phyloP scores from a whole-genome alignment of 2,329 filamentous ascomycete genomes.

The Pseudocercospora fuligena region DNA sequence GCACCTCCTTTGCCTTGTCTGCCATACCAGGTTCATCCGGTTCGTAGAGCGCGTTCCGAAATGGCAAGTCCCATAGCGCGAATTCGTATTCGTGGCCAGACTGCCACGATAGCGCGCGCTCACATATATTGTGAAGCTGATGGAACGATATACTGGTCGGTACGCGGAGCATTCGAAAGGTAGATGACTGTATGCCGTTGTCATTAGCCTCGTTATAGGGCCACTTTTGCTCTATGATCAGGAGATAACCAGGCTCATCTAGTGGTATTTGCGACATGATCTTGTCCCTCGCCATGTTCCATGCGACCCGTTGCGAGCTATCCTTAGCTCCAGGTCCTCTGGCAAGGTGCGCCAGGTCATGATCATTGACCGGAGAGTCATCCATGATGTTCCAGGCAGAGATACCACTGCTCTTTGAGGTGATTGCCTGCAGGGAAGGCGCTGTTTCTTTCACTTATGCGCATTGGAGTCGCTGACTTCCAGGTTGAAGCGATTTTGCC shows the following conservation, averaged over 20 bases:
- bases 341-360: neutral
- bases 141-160: constrained; percentile 1
- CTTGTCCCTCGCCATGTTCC: neutral
- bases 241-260: neutral
- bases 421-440: too few relatives aligned
- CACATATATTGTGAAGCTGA: neutral
- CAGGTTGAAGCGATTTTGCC: too few relatives aligned
- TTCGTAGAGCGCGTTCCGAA: neutral
- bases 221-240: neutral
- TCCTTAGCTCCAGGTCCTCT: neutral
- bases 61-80: neutral
- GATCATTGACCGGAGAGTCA: too few relatives aligned
- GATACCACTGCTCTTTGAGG: too few relatives aligned
- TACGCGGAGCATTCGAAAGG: neutral
- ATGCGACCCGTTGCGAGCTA: neutral
- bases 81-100: neutral
- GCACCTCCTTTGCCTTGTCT: neutral
- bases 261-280: neutral
- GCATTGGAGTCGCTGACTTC: too few relatives aligned
- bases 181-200: neutral
- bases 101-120: neutral
- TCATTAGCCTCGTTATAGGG: neutral
- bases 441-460: too few relatives aligned
- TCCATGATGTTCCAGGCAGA: too few relatives aligned
- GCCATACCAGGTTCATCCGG: neutral